phyloP scores from a whole-genome alignment of 306 rosid genomes.

The Cucurbita moschata region DNA sequence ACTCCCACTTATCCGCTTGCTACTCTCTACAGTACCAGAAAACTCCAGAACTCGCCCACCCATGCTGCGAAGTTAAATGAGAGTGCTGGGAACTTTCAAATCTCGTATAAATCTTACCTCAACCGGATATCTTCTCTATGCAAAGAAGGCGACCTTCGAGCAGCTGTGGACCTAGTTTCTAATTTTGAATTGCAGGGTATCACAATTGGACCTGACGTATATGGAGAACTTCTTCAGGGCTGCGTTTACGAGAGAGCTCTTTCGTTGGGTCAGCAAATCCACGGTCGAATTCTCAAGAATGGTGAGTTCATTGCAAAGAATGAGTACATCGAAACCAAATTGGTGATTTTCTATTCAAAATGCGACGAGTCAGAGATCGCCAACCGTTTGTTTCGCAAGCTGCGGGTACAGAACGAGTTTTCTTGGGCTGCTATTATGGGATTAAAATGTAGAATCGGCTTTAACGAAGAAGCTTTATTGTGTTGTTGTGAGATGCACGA shows the following conservation, averaged over 20 bases:
- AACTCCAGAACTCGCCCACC: constrained; percentile 9
- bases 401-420: constrained; percentile 31
- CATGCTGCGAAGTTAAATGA: constrained; percentile 15
- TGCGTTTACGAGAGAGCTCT: constrained; percentile 61
- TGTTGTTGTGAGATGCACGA: constrained; percentile 38
- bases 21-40: constrained; percentile 7
- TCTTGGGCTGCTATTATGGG: constrained; percentile 81
- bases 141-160: constrained; percentile 34
- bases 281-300: constrained; percentile 41
- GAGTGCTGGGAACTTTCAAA: constrained; percentile 5
- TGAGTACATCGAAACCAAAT: constrained; percentile 48
- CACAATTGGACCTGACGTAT: constrained; percentile 31
- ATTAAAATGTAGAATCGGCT: constrained; percentile 39
- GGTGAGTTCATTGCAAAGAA: constrained; percentile 24
- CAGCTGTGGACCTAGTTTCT: constrained; percentile 29
- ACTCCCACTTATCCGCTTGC: constrained; percentile 9
- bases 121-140: constrained; percentile 31
- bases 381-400: constrained; percentile 24
- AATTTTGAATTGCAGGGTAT: constrained; percentile 18
- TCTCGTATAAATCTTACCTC: constrained; percentile 22
- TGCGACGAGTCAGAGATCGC: constrained; percentile 30
- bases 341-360: constrained; percentile 61
- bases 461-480: constrained; percentile 31
- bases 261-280: constrained; percentile 53
- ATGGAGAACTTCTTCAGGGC: constrained; percentile 64